phyloP scores from a whole-genome alignment of 768 basidiomycete species.

The Gautieria morchelliformis region DNA sequence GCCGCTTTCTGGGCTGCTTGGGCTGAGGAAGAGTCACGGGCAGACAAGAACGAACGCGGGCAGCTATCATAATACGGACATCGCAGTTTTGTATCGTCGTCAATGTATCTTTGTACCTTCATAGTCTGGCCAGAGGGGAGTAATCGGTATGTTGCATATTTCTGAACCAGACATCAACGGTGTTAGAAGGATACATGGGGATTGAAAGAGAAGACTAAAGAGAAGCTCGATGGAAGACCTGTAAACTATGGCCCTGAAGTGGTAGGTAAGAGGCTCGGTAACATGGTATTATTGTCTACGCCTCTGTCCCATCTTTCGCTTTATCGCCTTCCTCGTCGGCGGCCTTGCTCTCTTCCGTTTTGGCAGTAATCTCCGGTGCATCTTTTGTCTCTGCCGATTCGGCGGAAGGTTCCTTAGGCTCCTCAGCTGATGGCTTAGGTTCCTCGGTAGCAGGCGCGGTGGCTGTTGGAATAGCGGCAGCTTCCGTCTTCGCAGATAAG shows the following conservation, averaged over 20 bases:
- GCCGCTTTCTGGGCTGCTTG: conserved; percentile 69
- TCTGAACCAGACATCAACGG: background rate
- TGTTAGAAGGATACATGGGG: background rate
- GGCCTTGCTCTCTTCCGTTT: conserved; percentile 21
- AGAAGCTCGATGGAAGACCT: background rate
- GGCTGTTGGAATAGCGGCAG: conserved; percentile 18
- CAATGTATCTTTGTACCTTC: background rate
- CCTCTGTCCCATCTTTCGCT: conserved; percentile 20
- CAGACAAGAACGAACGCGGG: conserved; percentile 9
- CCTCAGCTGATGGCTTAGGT: conserved; percentile 15
- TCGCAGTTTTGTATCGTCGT: background rate
- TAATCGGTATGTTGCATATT: background rate
- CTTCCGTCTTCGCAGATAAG: conserved; percentile 18
- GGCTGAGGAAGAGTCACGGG: conserved; percentile 51
- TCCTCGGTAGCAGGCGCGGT: conserved; percentile 16
- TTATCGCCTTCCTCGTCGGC: conserved; percentile 29
- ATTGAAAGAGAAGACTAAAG: background rate
- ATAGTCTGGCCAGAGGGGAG: background rate
- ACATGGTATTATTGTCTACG: background rate
- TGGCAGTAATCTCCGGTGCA: conserved; percentile 24
- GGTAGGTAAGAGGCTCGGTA: background rate
- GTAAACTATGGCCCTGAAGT: background rate
- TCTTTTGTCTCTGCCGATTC: conserved; percentile 15
- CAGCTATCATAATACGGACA: background rate
- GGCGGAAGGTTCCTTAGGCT: conserved; percentile 11